phyloP scores from a whole-genome alignment of 177 flowering plant species.

The Vitis hybrid region DNA sequence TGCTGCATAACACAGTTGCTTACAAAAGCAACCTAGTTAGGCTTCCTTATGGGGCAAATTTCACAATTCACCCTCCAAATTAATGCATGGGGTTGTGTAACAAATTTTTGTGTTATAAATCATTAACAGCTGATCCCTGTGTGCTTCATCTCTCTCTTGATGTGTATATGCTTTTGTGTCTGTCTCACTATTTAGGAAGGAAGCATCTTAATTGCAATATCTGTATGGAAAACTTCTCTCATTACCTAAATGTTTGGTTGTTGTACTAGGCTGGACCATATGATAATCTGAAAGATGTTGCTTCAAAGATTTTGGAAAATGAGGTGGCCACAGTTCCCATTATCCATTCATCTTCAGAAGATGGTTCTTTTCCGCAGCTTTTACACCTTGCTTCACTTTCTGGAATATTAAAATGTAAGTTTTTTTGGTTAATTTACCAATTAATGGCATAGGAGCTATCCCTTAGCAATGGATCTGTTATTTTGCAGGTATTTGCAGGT shows the following conservation, averaged over 20 bases:
- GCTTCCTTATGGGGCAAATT: not conserved
- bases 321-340: slow-evolving; percentile 78
- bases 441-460: not conserved
- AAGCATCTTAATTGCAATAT: not conserved
- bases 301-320: slow-evolving; percentile 70
- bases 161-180: not conserved
- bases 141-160: not conserved
- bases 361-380: slow-evolving; percentile 83
- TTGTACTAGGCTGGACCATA: slow-evolving; percentile 77
- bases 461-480: slow-evolving; percentile 13
- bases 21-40: too few relatives aligned
- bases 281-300: slow-evolving; percentile 80
- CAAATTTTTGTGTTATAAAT: not conserved
- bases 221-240: not conserved
- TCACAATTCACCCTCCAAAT: not conserved
- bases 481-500: slow-evolving; percentile 83
- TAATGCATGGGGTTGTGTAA: not conserved
- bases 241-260: not conserved
- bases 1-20: too few relatives aligned
- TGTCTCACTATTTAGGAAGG: not conserved
- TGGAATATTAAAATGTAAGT: slow-evolving; percentile 84
- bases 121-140: not conserved
- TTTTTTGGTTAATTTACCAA: slow-evolving; percentile 6
- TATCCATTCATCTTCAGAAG: slow-evolving; percentile 62
- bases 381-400: slow-evolving; percentile 90